phyloP scores from a whole-genome alignment of 140 eudicot species.

The Flaveria floridana region DNA sequence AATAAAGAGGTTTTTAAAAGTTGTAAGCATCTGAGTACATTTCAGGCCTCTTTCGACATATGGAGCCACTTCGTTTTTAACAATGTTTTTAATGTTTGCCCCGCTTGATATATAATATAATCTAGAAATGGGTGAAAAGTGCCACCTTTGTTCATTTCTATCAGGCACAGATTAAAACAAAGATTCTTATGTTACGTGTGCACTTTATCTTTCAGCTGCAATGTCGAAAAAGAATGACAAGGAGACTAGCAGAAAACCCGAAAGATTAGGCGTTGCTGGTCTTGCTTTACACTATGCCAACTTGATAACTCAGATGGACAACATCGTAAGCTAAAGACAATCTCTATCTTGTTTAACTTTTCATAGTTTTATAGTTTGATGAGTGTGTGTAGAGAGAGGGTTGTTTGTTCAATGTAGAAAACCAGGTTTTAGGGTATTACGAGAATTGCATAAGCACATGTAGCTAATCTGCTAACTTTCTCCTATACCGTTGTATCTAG shows the following conservation, averaged over 20 bases:
- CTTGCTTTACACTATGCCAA: conserved; percentile 96
- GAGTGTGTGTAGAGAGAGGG: too few relatives aligned
- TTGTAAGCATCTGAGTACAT: neutral
- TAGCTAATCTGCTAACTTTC: too few relatives aligned
- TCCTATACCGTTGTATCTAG: too few relatives aligned
- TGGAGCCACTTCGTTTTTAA: too few relatives aligned
- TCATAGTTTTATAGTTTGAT: neutral
- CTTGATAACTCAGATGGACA: conserved; percentile 82
- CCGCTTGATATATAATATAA: neutral
- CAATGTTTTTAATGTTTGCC: too few relatives aligned
- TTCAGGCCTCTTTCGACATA: neutral
- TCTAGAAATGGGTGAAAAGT: neutral
- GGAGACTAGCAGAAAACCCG: conserved; percentile 38
- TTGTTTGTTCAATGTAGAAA: too few relatives aligned
- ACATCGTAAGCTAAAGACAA: conserved; percentile 56
- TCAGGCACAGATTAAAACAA: neutral
- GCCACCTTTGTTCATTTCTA: neutral
- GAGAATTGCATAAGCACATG: too few relatives aligned
- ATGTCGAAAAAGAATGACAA: conserved; percentile 38
- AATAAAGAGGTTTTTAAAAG: neutral
- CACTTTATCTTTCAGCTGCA: conserved; percentile 29
- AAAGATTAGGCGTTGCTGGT: conserved; percentile 86
- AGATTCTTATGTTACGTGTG: neutral
- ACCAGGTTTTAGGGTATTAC: too few relatives aligned
- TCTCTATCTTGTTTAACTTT: neutral